phyloP scores from a whole-genome alignment of 2,329 filamentous ascomycete species.

The Seiridium cupressi region DNA sequence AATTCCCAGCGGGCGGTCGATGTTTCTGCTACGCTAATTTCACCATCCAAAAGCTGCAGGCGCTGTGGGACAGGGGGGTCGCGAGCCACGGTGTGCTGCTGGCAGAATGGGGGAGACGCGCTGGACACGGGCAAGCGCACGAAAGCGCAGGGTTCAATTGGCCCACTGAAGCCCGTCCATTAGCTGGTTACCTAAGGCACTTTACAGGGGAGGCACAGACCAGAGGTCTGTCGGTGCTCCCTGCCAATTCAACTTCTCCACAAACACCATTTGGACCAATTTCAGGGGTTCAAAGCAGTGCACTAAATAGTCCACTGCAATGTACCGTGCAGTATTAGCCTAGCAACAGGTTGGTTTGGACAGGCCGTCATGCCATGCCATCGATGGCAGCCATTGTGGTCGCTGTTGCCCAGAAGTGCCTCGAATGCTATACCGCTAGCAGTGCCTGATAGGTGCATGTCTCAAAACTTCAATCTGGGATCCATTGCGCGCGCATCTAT shows the following conservation, averaged over 20 bases:
- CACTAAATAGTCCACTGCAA: not conserved
- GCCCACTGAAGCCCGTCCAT: not conserved
- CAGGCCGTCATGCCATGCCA: not conserved
- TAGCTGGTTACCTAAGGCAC: not conserved
- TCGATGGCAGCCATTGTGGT: no score
- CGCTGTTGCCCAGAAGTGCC: no score
- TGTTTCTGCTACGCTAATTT: constrained; percentile 3
- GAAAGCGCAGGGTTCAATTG: constrained; percentile 2
- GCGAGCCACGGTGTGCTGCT: not conserved
- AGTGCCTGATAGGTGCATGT: no score
- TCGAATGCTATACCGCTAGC: no score
- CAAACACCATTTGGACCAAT: not conserved
- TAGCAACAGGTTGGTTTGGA: not conserved
- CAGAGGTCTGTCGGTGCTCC: not conserved
- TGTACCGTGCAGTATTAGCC: not conserved
- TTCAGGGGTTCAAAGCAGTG: not conserved
- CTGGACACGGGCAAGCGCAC: not conserved
- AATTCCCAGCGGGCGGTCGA: not conserved
- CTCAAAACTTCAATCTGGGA: no score
- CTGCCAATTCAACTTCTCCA: constrained; percentile 5
- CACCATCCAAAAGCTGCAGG: constrained; percentile 6
- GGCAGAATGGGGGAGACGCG: not conserved
- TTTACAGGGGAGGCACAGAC: not conserved
- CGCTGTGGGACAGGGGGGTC: not conserved
- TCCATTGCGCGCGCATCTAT: no score